Conservation (phyloP, 176 grass and related monocot species). For the Musa itinerans region DNA sequence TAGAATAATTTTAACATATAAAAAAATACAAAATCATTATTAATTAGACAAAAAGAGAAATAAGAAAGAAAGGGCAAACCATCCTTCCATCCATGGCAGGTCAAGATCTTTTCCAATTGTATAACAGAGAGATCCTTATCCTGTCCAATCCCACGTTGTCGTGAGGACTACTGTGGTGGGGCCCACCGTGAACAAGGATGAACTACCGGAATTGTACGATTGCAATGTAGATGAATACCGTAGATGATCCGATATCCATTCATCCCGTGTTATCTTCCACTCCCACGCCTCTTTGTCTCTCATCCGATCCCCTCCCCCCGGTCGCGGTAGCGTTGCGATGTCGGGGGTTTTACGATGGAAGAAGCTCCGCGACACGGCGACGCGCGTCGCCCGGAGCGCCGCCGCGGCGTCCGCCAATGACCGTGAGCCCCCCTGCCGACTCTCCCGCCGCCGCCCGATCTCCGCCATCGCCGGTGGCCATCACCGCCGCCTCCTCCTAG, state of each 20-base stretch:
- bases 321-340: slow-evolving; percentile 31
- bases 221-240: background rate
- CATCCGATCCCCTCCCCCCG: background rate
- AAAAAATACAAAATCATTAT: no score
- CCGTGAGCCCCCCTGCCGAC: background rate
- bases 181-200: no score
- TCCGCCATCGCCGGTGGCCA: slow-evolving; percentile 1
- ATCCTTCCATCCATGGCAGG: no score
- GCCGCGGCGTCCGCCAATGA: slow-evolving; percentile 23
- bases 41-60: no score
- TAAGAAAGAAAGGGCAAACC: no score
- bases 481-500: slow-evolving; percentile 23
- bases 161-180: no score
- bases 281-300: background rate
- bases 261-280: slow-evolving; percentile 10
- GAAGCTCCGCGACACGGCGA: slow-evolving; percentile 44
- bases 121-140: no score
- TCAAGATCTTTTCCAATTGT: no score
- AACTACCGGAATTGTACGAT: background rate
- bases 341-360: slow-evolving; percentile 75
- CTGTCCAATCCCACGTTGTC: no score
- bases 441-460: background rate
- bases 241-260: background rate
- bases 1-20: no score
- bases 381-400: slow-evolving; percentile 34